These are phyloP conservation scores for Castanea crenata DNA, from an alignment of 306 rosid genomes.

Conservation along the genomic window DNA sequence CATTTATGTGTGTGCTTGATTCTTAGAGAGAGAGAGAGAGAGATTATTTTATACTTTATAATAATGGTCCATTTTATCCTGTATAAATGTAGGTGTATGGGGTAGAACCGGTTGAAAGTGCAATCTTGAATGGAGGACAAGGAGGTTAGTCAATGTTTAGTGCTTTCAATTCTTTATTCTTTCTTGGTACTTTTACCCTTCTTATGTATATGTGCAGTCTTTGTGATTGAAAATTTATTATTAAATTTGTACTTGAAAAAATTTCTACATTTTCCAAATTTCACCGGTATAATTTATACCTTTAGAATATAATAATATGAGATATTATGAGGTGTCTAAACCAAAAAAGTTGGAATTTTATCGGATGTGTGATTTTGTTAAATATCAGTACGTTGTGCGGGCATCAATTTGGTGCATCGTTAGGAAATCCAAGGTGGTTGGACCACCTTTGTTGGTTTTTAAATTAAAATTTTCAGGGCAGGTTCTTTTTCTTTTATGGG, in stretches of 20 bases:
- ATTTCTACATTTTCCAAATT: too few species aligned
- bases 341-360: too few species aligned
- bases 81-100: constrained; percentile 51
- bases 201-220: too few species aligned
- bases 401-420: too few species aligned
- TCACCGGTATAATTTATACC: too few species aligned
- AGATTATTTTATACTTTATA: not conserved
- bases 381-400: too few species aligned
- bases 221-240: not conserved
- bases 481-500: constrained; percentile 3
- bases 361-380: too few species aligned
- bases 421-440: too few species aligned
- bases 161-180: not conserved
- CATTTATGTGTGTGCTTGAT: not conserved
- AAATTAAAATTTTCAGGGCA: not conserved
- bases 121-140: constrained; percentile 71
- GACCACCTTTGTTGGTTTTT: too few species aligned
- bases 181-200: not conserved
- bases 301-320: too few species aligned
- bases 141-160: constrained; percentile 46
- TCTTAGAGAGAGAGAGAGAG: not conserved
- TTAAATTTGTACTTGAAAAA: too few species aligned
- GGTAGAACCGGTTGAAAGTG: constrained; percentile 80
- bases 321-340: too few species aligned
- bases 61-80: constrained; percentile 9